These are phyloP conservation scores for Cicer judaicum DNA, from an alignment of 306 rosid species.

Conservation along the genomic window DNA sequence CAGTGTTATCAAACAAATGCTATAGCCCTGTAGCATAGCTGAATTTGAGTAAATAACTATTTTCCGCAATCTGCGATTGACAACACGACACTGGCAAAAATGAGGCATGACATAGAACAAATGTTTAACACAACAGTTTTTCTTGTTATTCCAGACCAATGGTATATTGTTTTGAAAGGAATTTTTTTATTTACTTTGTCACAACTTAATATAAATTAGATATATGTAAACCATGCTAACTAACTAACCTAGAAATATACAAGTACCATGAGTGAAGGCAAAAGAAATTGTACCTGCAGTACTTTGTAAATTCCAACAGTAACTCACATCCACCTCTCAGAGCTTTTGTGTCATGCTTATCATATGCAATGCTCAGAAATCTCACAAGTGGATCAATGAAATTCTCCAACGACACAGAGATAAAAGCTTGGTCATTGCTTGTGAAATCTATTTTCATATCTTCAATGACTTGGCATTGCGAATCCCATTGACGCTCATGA, in stretches of 20 bases:
- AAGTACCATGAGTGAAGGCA: neutral
- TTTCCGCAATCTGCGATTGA: too few relatives aligned
- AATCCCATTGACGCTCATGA: slow-evolving; percentile 67
- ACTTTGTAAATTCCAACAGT: slow-evolving; percentile 59
- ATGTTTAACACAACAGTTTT: slow-evolving; percentile 2
- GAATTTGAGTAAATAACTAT: too few relatives aligned
- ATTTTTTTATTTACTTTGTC: slow-evolving; percentile 1
- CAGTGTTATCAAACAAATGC: too few relatives aligned
- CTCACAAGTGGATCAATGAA: slow-evolving; percentile 61
- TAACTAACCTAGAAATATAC: slow-evolving; percentile 2
- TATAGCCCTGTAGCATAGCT: too few relatives aligned
- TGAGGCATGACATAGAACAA: neutral
- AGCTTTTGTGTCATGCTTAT: slow-evolving; percentile 61
- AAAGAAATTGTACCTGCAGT: slow-evolving; percentile 63
- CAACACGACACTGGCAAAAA: too few relatives aligned
- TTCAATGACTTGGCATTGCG: slow-evolving; percentile 64
- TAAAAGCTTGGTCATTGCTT: slow-evolving; percentile 48
- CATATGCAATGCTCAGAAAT: slow-evolving; percentile 68
- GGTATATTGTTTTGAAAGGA: neutral
- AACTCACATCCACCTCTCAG: slow-evolving; percentile 65
- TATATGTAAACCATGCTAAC: slow-evolving; percentile 4
- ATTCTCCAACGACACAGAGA: slow-evolving; percentile 53
- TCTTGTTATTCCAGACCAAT: slow-evolving; percentile 10
- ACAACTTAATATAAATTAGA: slow-evolving; percentile 9
- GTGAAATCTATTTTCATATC: slow-evolving; percentile 53